Base-by-base conservation (phyloP, 2,329 filamentous ascomycete species). In the Aspergillus pseudoglaucus region DNA sequence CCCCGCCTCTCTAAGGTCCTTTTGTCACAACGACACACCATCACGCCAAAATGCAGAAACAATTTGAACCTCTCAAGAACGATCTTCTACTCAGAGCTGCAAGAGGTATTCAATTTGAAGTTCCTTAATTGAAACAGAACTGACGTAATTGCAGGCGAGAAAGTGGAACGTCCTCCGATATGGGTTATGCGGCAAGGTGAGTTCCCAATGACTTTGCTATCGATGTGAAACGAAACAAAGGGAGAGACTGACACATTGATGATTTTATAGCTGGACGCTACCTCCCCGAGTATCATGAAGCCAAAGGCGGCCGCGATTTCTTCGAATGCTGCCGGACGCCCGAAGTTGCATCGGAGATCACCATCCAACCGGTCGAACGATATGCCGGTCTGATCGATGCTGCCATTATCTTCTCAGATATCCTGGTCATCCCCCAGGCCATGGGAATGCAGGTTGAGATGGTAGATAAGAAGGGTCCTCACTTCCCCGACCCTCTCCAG, bases 141-240 rank as follows among this genome's bases (percentile, higher is more conserved):
- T 58, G 56, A 61, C 52, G 48, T 47, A 46, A 56, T 58, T 56
- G 46, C 63, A 94, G 90, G 91, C 68, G 80, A 96, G 73, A 84
- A 84, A 67, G 88, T 97, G 57, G 90, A 96, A 72, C 84, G 93
- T 55, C 87, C 93, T 52, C 93, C 93, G 49, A 88, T 94, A 77
- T 98, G 93, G 93, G 90, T 98, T 67, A 98, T 98, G 93, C 87
- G 93, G 72, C 93, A 98, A 83, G 90, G 90, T 91, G 76, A 69
- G 69, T 59, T 57, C 47, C 52, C 37, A 41, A 44, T 22, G 14
- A 20, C 17, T 25, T 22, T 44, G 18, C n/a, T 41, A 3, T 12
- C 9, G 17, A 39, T 12, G 20, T 39, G 15, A 18, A 5, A 39
- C 22, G 25, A 6, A 9, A 18, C 10, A 9, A 22, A 39, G 18